These are phyloP conservation scores for Boeremia lycopersici DNA, from an alignment of 2,329 filamentous ascomycete species.

Conservation along the genomic window DNA sequence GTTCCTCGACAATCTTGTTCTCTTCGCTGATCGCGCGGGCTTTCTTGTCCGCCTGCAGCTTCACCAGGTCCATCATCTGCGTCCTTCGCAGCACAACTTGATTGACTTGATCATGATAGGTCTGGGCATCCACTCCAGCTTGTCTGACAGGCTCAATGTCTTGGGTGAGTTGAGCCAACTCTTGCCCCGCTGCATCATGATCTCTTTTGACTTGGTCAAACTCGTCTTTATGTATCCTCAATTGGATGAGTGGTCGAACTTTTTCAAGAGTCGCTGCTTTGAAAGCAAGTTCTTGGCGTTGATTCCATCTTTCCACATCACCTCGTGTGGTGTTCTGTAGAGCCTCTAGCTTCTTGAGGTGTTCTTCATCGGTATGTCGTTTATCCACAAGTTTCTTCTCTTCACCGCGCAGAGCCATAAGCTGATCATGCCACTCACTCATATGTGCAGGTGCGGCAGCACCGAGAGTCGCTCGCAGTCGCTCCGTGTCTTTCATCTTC, in stretches of 20 bases:
- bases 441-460: constrained; percentile 85
- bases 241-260: constrained; percentile 69
- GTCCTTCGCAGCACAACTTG: constrained; percentile 62
- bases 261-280: constrained; percentile 68
- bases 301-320: constrained; percentile 81
- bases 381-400: constrained; percentile 69
- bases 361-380: constrained; percentile 65
- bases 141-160: constrained; percentile 70
- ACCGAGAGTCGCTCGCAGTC: constrained; percentile 84
- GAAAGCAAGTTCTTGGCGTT: constrained; percentile 72
- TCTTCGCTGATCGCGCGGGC: constrained; percentile 39
- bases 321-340: constrained; percentile 76
- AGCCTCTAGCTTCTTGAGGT: constrained; percentile 69
- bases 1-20: constrained; percentile 48
- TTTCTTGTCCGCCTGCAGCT: constrained; percentile 58
- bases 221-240: constrained; percentile 60
- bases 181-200: constrained; percentile 60
- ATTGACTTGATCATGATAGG: constrained; percentile 66
- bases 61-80: constrained; percentile 59
- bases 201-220: constrained; percentile 61
- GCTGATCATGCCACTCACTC: constrained; percentile 74
- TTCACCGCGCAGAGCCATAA: constrained; percentile 72
- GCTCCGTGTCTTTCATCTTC: constrained; percentile 76
- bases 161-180: constrained; percentile 65
- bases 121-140: constrained; percentile 71